Base-by-base conservation (phyloP, 2,329 filamentous ascomycete genomes). In the Pseudomassariella vexata region DNA sequence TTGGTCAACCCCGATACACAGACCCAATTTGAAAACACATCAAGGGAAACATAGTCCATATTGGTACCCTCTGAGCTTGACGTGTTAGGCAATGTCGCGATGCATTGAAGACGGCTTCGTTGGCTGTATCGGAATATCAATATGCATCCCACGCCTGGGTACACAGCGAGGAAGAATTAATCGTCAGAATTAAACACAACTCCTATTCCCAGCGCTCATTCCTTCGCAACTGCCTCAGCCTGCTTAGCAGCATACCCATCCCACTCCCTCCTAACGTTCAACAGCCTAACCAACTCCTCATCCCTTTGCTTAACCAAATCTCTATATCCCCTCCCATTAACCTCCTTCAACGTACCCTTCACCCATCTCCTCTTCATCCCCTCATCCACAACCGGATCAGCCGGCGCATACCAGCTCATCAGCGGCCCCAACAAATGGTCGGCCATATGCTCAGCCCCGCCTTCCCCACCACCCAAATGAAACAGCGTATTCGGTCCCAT, bases 341-440 rank as follows among this genome's bases (percentile, higher is more conserved):
- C 35, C 32, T 32, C 31, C 15, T 35, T 27, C 20, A 37, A 12
- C 4, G 40, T 40, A 7, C 37, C 40, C 10, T 40, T 37, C 11
- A 47, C 40, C 38, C 37, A 44, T 32, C 44, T 44, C 32, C 28
- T 28, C 27, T 35, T 40, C 12, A 45, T 27, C 11, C 20, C 42
- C 9, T 45, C 44, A 25, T 45, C 36, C 5, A 45, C 32, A 5
- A 41, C 42, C 9, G 44, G 44, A 18, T 45, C 44, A 22, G 19
- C 28, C 7, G 33, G 37, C 17, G 44, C 44, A 12, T 38, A 47
- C 44, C 44, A 47, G 30, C 28, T 40, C 38, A 42, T 39, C 22
- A 43, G 26, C 9, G 44, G 44, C 12, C 30, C 42, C 15, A 45
- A 26, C 6, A 47, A 28, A 24, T 47, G 44, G 19, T 47, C 37